These are phyloP conservation scores for Dendryphion nanum DNA, from an alignment of 2,329 filamentous ascomycete species.

Conservation along the genomic window DNA sequence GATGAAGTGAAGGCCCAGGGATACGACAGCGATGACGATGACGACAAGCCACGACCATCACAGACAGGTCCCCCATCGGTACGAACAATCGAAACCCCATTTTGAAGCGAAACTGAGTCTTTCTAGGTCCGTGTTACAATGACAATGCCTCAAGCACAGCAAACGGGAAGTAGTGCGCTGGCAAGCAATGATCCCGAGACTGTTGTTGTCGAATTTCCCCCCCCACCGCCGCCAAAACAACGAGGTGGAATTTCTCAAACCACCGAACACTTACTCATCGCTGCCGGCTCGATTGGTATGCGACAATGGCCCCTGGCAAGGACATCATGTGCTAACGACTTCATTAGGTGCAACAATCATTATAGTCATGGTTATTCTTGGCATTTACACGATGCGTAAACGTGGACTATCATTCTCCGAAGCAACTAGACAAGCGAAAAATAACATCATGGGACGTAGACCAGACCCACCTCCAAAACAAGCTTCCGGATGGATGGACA, in stretches of 20 bases:
- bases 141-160: conserved; percentile 13
- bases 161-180: conserved; percentile 17
- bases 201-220: conserved; percentile 2
- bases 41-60: conserved; percentile 2
- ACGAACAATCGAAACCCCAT: too few species aligned
- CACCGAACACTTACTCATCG: conserved; percentile 41
- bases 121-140: too few species aligned
- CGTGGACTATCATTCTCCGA: conserved; percentile 34
- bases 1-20: too few species aligned
- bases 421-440: conserved; percentile 23
- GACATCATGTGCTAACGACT: background rate
- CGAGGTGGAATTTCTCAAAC: conserved; percentile 32
- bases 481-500: conserved; percentile 16
- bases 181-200: too few species aligned
- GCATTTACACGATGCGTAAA: conserved; percentile 38
- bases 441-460: conserved; percentile 20
- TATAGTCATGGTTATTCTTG: conserved; percentile 35
- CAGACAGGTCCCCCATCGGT: background rate
- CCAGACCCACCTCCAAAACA: conserved; percentile 22
- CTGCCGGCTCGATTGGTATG: conserved; percentile 41
- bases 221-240: conserved; percentile 12
- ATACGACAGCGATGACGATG: conserved; percentile 9
- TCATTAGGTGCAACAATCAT: conserved; percentile 38
- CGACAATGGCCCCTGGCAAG: too few species aligned
- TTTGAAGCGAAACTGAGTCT: too few species aligned